Conservation (phyloP, 164 flowering plant species). For the Piper longum region DNA sequence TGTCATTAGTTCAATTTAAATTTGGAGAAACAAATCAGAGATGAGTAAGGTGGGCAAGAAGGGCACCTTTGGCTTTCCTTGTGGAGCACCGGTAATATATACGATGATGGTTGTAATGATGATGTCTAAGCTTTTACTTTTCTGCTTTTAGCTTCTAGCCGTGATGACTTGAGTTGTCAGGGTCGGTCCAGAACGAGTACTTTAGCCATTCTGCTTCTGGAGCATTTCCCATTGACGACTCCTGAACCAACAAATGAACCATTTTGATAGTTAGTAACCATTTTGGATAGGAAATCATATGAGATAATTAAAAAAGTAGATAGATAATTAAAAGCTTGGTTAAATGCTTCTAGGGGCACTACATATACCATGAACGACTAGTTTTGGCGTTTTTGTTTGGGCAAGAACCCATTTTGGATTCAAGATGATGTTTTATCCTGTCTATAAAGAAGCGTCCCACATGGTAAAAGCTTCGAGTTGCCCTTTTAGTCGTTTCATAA, state of each 20-base stretch:
- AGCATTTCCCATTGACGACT: conserved; percentile 39
- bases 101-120: conserved; percentile 22
- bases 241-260: conserved; percentile 16
- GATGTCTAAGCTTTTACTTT: conserved; percentile 10
- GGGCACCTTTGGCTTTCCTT: conserved; percentile 11
- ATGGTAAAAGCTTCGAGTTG: conserved; percentile 9
- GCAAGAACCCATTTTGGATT: conserved; percentile 2
- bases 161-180: conserved; percentile 91
- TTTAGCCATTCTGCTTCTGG: conserved; percentile 50
- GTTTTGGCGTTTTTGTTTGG: conserved; percentile 2
- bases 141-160: conserved; percentile 26
- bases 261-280: not conserved
- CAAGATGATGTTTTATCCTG: conserved; percentile 1
- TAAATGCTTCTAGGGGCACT: no score
- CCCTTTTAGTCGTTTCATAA: conserved; percentile 9
- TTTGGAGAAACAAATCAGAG: no score
- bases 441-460: conserved; percentile 10
- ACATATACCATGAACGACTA: not conserved
- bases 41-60: not conserved
- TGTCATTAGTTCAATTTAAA: conserved; percentile 23
- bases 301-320: no score
- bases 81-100: conserved; percentile 4
- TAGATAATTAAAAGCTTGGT: no score
- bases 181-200: conserved; percentile 89
- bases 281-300: not conserved